Evolutionary conservation across 1,284 basidiomycete species (phyloP), one percentile per base, ranked within the genome.

Genomic region (Flammula alnicola): DNA sequence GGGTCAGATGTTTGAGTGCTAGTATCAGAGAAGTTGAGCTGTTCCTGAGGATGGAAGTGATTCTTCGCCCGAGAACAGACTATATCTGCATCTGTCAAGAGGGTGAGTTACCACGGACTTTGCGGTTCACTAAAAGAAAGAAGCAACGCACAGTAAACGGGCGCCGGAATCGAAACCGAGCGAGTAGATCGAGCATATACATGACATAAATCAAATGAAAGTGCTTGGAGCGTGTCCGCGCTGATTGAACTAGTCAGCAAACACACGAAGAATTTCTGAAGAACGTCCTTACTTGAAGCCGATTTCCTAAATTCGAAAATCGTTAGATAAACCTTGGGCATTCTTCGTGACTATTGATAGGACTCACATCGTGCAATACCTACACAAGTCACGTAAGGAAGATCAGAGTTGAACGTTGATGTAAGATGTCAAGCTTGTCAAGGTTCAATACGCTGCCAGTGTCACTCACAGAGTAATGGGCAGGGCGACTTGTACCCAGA

Each of bases 161-260:
- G 91, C 0, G 89, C 90, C 0, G 89, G 88, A 40, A 92, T 89
- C 0, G 88, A 91, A 0, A 93, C 90, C 0, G 88, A 90, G 10
- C 91, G 83, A 0, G 90, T 92, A 2, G 87, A 80, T 1, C 89
- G 76, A 0, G 88, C 88, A 55, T 91, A 93, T 1, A 90, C 83
- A 55, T 92, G 91, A 62, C 88, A 91, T 0, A 93, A 69, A 0
- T 86, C 80, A 57, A 85, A 92, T 0, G 88, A 83, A 0, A 93
- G 64, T 0, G 79, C 74, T 53, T 91, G 88, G 14, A 91, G 61
- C 6, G 76, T 75, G 58, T 90, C 83, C 2, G 84, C 73, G 17
- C 83, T 86, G n/a, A 27, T 43, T 9, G 20, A 29, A 16, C 4
- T 10, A 19, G 12, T 38, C n/a, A 8, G n/a, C n/a, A n/a, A n/a